These are phyloP conservation scores for Pestalotiopsis fici DNA, from an alignment of 2,329 filamentous ascomycete genomes.

Conservation along the genomic window DNA sequence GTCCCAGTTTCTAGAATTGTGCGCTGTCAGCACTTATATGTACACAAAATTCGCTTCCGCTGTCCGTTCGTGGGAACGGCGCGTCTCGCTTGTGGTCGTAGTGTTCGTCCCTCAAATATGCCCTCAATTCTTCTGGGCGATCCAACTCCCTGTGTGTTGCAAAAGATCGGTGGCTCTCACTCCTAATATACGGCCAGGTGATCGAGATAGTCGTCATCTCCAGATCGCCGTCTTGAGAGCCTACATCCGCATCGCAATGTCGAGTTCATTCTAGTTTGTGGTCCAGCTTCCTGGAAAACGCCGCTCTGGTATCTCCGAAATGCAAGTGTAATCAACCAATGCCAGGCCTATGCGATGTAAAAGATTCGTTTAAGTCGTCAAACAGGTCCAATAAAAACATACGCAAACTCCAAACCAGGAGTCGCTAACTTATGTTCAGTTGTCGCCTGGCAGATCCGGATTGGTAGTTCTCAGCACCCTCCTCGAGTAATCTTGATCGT, in stretches of 20 bases:
- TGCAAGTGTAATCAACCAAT: conserved; percentile 38
- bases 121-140: not conserved
- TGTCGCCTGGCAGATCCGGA: conserved; percentile 51
- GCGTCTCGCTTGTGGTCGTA: not conserved
- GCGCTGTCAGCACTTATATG: not conserved
- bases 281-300: conserved; percentile 33
- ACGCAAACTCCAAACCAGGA: not conserved
- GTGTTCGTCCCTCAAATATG: not conserved
- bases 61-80: not conserved
- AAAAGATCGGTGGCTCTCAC: not conserved
- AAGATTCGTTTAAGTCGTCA: conserved; percentile 34
- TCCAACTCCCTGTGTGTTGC: not conserved
- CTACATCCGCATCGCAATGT: not conserved
- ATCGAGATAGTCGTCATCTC: not conserved
- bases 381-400: conserved; percentile 17
- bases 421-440: not conserved
- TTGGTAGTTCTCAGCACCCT: conserved; percentile 64
- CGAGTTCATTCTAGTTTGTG: conserved; percentile 16
- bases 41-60: not conserved
- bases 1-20: not conserved
- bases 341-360: conserved; percentile 15
- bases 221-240: not conserved
- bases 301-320: conserved; percentile 46
- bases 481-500: conserved; percentile 67
- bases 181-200: not conserved